Conservation (phyloP, 345 rosid genomes). For the Firmiana major region DNA sequence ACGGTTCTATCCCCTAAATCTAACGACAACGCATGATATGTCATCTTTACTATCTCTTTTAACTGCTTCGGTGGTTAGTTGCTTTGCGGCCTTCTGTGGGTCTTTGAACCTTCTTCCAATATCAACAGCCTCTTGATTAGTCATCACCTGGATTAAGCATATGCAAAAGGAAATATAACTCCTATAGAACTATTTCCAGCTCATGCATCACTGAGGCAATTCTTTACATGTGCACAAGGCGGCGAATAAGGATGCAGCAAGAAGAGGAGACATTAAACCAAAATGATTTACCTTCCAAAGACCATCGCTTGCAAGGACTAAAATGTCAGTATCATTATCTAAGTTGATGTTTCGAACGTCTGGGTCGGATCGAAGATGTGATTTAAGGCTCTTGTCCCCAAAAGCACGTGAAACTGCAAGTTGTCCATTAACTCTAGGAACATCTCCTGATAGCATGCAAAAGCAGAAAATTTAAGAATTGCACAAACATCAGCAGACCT, state of each 20-base stretch:
- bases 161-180: neutral
- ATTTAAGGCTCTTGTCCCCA: constrained; percentile 72
- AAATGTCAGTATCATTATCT: constrained; percentile 35
- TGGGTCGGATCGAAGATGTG: constrained; percentile 62
- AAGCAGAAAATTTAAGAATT: constrained; percentile 1
- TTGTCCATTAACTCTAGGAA: constrained; percentile 73
- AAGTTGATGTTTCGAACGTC: constrained; percentile 38
- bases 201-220: constrained; percentile 1
- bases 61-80: constrained; percentile 56
- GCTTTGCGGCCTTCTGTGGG: constrained; percentile 76
- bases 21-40: constrained; percentile 70
- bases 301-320: constrained; percentile 72
- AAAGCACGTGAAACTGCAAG: constrained; percentile 77
- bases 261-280: neutral
- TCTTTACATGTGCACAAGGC: neutral
- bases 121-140: constrained; percentile 74
- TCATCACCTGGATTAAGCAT: constrained; percentile 51
- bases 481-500: neutral
- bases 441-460: constrained; percentile 52
- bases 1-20: constrained; percentile 45
- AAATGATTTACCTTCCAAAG: constrained; percentile 58
- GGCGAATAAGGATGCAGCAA: neutral
- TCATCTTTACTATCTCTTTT: constrained; percentile 71
- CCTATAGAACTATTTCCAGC: neutral
- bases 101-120: constrained; percentile 61